Evolutionary conservation across 2,329 filamentous ascomycete genomes (phyloP).

Genomic region (Ramularia endophylla): DNA sequence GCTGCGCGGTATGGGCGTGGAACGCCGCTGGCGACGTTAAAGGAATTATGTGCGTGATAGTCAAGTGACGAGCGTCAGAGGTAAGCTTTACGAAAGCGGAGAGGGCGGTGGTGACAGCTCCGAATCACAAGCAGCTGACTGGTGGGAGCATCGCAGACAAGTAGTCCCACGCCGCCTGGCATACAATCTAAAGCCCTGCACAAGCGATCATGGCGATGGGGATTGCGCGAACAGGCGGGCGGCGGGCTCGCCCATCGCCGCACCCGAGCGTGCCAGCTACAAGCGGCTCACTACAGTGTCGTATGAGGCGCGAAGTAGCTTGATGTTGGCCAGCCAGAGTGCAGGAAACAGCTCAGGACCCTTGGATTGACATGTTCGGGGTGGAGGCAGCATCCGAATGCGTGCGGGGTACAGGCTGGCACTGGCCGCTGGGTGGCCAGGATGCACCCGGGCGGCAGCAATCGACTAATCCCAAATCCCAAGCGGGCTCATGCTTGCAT

Average conservation of each 20-base stretch:
- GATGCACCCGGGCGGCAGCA: no score
- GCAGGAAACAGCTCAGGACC: slow-evolving; percentile 11
- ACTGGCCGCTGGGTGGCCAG: no score
- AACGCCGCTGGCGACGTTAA: background rate
- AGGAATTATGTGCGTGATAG: slow-evolving; percentile 8
- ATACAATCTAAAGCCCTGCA: slow-evolving; percentile 1
- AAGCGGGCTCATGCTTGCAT: no score
- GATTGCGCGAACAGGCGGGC: slow-evolving; percentile 10
- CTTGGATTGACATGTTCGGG: background rate
- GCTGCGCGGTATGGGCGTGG: background rate
- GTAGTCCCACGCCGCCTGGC: slow-evolving; percentile 13
- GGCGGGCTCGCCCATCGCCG: slow-evolving; percentile 2
- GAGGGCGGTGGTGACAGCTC: slow-evolving; percentile 18
- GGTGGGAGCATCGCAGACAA: slow-evolving; percentile 14
- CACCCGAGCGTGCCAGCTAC: slow-evolving; percentile 4
- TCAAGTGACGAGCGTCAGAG: slow-evolving; percentile 19
- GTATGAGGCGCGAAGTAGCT: slow-evolving; percentile 17
- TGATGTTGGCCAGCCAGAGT: slow-evolving; percentile 17
- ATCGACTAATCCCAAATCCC: no score
- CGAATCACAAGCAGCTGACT: slow-evolving; percentile 18
- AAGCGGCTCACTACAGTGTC: slow-evolving; percentile 10
- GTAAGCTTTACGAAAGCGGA: slow-evolving; percentile 21
- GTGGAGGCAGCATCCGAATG: slow-evolving; percentile 2
- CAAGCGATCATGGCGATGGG: slow-evolving; percentile 7
- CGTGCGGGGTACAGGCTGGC: no score